Conservation (phyloP, 495 filamentous ascomycete genomes). For the Wilcoxina mikolae region DNA sequence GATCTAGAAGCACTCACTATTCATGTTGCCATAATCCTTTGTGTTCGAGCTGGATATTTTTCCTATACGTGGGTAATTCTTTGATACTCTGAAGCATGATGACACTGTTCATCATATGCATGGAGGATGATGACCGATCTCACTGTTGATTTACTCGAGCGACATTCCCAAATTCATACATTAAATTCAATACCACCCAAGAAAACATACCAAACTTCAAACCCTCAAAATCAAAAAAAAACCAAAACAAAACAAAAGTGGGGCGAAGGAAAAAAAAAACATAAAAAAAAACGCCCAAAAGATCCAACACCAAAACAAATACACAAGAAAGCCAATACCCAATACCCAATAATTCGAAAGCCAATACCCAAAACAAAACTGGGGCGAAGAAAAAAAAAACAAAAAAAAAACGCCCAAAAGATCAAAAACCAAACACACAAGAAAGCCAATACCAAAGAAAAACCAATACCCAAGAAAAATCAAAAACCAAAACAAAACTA, state of each 20-base stretch:
- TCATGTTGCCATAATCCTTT: too few species aligned
- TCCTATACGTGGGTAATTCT: too few species aligned
- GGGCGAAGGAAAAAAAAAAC: neutral
- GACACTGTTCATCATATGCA: too few species aligned
- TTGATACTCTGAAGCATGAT: too few species aligned
- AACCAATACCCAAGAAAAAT: neutral
- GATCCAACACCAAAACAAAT: neutral
- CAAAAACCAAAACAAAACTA: neutral
- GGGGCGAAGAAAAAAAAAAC: neutral
- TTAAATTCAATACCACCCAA: too few species aligned
- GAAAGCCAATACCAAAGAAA: neutral
- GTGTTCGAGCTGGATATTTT: too few species aligned
- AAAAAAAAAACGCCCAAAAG: neutral
- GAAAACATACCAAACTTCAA: too few species aligned
- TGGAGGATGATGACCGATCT: too few species aligned
- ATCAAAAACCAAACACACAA: neutral
- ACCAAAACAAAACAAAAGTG: neutral
- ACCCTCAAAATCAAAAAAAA: too few species aligned
- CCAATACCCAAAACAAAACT: neutral
- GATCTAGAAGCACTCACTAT: too few species aligned
- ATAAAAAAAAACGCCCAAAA: neutral
- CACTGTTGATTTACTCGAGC: too few species aligned
- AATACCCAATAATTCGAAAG: neutral
- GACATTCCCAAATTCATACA: too few species aligned
- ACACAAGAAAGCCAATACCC: neutral